Conservation (phyloP, 2,329 filamentous ascomycete species). For the Colletotrichum sp. region DNA sequence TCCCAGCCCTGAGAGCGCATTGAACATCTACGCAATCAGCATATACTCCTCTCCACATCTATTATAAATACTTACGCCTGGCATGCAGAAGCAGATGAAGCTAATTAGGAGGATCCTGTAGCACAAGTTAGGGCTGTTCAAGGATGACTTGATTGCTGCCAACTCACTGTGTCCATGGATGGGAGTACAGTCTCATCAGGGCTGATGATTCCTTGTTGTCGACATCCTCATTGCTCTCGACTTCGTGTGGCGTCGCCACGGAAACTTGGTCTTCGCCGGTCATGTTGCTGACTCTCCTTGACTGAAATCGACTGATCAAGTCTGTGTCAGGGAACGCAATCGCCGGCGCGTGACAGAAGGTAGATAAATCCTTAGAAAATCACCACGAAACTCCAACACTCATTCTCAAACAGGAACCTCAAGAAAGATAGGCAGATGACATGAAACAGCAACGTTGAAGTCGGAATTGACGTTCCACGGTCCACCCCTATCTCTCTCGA, state of each 20-base stretch:
- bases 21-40: conserved; percentile 44
- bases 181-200: conserved; percentile 36
- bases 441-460: conserved; percentile 7
- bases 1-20: conserved; percentile 48
- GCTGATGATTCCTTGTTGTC: conserved; percentile 14
- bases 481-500: background rate
- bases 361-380: background rate
- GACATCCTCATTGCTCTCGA: background rate
- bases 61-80: conserved; percentile 37
- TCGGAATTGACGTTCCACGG: background rate
- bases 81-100: conserved; percentile 54
- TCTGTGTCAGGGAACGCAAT: background rate
- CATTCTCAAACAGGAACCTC: background rate
- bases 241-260: background rate
- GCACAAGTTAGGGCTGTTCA: background rate
- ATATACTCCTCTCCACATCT: background rate
- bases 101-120: conserved; percentile 45
- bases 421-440: background rate
- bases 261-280: background rate
- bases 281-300: background rate
- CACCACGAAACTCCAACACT: background rate
- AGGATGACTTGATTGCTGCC: background rate
- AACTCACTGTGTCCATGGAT: conserved; percentile 47
- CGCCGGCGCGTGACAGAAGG: background rate
- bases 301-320: background rate